Evolutionary conservation across 306 rosid genomes (phyloP).

Genomic region (Glycine latifolia): DNA sequence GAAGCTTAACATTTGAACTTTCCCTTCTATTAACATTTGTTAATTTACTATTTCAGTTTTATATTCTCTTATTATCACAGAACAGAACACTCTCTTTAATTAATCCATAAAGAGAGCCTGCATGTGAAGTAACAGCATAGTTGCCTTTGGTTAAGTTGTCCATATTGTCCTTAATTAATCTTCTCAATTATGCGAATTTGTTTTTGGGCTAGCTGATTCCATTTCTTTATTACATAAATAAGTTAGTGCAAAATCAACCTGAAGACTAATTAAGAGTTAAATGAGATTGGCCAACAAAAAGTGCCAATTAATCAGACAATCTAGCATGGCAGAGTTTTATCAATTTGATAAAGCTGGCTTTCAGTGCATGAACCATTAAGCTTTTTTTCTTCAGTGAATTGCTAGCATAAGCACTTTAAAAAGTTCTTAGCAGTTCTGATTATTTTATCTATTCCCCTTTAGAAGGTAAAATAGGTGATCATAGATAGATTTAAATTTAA

Average conservation of each 20-base stretch:
- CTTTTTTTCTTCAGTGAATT: constrained; percentile 39
- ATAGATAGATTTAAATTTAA: neutral
- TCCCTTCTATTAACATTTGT: neutral
- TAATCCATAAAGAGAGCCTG: constrained; percentile 23
- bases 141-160: constrained; percentile 9
- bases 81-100: neutral
- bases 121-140: constrained; percentile 28
- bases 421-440: constrained; percentile 27
- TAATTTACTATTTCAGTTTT: constrained; percentile 15
- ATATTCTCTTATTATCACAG: constrained; percentile 3
- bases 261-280: neutral
- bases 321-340: constrained; percentile 21
- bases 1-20: neutral
- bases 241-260: constrained; percentile 34
- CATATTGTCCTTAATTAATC: constrained; percentile 29
- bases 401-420: constrained; percentile 38
- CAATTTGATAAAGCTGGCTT: constrained; percentile 27
- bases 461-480: neutral
- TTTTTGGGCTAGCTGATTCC: constrained; percentile 3
- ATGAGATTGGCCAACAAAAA: constrained; percentile 38
- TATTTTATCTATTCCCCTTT: neutral
- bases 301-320: constrained; percentile 28
- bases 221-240: constrained; percentile 26
- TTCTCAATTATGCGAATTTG: constrained; percentile 20
- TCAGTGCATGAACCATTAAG: constrained; percentile 36